Percentiles rank a stretch among this genome's conserved stretches.
Evolutionary conservation across 257 asterid genomes (phyloP).

Genomic region (Oldenlandia corymbosa): DNA sequence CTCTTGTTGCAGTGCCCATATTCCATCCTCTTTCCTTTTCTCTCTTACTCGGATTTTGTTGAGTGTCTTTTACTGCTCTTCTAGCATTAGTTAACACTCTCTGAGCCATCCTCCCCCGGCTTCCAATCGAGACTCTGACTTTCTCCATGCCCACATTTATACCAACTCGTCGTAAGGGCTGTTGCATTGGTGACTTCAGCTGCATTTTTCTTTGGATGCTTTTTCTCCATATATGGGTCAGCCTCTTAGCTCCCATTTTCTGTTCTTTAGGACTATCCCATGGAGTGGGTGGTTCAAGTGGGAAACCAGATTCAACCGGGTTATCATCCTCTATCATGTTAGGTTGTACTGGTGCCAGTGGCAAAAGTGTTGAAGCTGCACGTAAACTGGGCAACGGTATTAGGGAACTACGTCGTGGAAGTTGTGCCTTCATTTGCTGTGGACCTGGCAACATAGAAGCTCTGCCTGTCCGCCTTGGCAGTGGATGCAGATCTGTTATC

Average conservation of each 20-base stretch:
- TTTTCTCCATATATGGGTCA: constrained; percentile 43
- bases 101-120: constrained; percentile 66
- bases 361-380: constrained; percentile 40
- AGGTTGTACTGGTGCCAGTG: constrained; percentile 47
- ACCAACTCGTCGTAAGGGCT: constrained; percentile 50
- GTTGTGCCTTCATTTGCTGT: constrained; percentile 27
- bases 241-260: constrained; percentile 44
- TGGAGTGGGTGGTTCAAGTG: constrained; percentile 44
- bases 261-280: constrained; percentile 61
- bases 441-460: constrained; percentile 32
- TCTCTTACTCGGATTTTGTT: constrained; percentile 51
- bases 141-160: constrained; percentile 84
- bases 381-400: constrained; percentile 57
- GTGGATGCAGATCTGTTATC: constrained; percentile 38
- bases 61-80: constrained; percentile 54
- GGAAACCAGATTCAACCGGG: constrained; percentile 30
- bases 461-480: constrained; percentile 52
- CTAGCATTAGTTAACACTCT: constrained; percentile 57
- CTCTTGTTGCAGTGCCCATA: constrained; percentile 54
- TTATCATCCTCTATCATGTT: constrained; percentile 28
- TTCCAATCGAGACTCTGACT: constrained; percentile 80
- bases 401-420: constrained; percentile 62
- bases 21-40: constrained; percentile 93
- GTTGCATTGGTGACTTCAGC: constrained; percentile 65
- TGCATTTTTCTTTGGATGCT: constrained; percentile 67